phyloP scores from a whole-genome alignment of 176 grass and related monocot species.

The Juncus inflexus region DNA sequence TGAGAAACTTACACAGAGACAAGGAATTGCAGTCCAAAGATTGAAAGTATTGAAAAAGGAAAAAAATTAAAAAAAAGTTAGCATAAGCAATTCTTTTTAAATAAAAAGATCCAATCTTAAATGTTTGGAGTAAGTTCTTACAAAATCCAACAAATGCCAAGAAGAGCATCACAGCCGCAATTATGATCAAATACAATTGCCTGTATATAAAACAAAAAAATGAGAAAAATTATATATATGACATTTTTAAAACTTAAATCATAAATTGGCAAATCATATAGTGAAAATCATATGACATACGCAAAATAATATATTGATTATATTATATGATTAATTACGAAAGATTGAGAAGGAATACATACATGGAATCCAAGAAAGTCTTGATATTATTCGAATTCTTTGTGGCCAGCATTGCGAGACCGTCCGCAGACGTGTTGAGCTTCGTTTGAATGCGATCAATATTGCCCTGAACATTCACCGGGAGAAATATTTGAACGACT shows the following conservation, averaged over 20 bases:
- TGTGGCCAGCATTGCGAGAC: slow-evolving; percentile 29
- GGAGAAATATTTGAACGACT: slow-evolving; percentile 59
- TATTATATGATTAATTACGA: too few species aligned
- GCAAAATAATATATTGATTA: background rate
- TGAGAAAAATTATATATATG: background rate
- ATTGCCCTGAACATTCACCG: slow-evolving; percentile 43
- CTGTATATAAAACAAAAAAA: slow-evolving; percentile 35
- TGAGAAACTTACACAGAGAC: slow-evolving; percentile 66
- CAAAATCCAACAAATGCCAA: slow-evolving; percentile 67
- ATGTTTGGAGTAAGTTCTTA: slow-evolving; percentile 35
- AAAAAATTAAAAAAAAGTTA: background rate
- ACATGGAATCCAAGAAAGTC: slow-evolving; percentile 47
- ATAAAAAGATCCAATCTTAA: background rate
- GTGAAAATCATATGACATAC: background rate
- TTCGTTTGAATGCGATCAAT: slow-evolving; percentile 56
- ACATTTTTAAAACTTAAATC: background rate
- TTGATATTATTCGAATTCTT: slow-evolving; percentile 63
- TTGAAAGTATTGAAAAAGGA: slow-evolving; percentile 59
- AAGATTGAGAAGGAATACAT: background rate
- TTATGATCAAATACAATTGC: slow-evolving; percentile 36
- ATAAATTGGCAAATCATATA: background rate
- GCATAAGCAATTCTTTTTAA: background rate
- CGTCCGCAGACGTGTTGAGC: slow-evolving; percentile 47
- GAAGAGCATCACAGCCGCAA: slow-evolving; percentile 54
- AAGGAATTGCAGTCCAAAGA: slow-evolving; percentile 56